These are phyloP conservation scores for Neospermospora avenae DNA, from an alignment of 2,329 filamentous ascomycete genomes.

Conservation along the genomic window DNA sequence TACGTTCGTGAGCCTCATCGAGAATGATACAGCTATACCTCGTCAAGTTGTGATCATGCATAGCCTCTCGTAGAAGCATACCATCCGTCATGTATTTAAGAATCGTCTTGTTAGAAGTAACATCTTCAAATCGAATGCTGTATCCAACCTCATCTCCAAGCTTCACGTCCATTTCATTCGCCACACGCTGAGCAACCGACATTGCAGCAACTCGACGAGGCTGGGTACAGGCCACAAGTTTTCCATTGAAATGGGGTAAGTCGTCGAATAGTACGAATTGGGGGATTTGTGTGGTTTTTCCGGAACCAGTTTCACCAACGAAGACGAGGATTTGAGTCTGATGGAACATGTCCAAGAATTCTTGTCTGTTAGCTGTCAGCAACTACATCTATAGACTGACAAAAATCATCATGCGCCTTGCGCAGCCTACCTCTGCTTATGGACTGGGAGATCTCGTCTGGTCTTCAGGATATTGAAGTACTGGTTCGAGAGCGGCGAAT, in stretches of 20 bases:
- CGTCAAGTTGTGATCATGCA: conserved; percentile 88
- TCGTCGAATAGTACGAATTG: conserved; percentile 98
- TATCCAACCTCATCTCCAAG: conserved; percentile 96
- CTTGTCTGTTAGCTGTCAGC: conserved; percentile 55
- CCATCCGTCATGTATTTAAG: conserved; percentile 99
- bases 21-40: conserved; percentile 98
- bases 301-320: conserved; percentile 97
- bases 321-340: conserved; percentile 95
- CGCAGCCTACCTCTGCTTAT: conserved; percentile 71
- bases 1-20: conserved; percentile 97
- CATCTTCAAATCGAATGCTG: conserved; percentile 98
- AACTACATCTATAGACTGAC: not conserved
- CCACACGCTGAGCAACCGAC: conserved; percentile 97
- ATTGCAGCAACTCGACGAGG: conserved; percentile 96
- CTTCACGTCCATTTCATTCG: conserved; percentile 90
- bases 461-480: conserved; percentile 89
- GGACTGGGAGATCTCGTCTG: conserved; percentile 82
- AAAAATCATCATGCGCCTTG: not conserved
- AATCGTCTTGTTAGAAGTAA: conserved; percentile 81
- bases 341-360: conserved; percentile 92
- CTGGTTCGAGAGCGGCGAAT: conserved; percentile 68
- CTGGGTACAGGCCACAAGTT: conserved; percentile 96
- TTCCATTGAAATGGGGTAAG: conserved; percentile 77
- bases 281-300: conserved; percentile 98
- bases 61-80: conserved; percentile 94